A percentile compares a stretch with the other conserved stretches of the same genome.
phyloP scores from a whole-genome alignment of 495 filamentous ascomycete species.

The Hypomontagnella monticulosa region DNA sequence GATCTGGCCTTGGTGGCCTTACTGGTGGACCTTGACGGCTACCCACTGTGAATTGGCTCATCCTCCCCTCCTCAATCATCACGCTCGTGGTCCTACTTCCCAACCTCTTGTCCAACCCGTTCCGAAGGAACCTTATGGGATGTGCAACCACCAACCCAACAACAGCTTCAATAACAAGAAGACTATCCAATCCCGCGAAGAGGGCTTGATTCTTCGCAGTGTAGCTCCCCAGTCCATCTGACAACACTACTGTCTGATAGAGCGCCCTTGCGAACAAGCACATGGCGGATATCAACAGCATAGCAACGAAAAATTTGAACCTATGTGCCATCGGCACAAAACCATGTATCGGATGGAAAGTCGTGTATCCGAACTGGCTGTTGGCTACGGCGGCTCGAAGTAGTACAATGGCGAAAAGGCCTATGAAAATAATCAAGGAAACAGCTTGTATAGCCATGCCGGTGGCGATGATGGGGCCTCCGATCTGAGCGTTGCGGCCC shows the following conservation, averaged over 20 bases:
- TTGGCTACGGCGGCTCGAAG: constrained; percentile 30
- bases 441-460: constrained; percentile 27
- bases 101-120: constrained; percentile 31
- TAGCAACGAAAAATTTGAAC: constrained; percentile 39
- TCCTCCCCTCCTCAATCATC: constrained; percentile 6
- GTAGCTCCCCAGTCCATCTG: constrained; percentile 45
- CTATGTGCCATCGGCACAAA: constrained; percentile 34
- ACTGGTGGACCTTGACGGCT: constrained; percentile 1
- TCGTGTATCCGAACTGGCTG: constrained; percentile 34
- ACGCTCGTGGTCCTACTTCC: constrained; percentile 9
- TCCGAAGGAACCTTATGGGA: constrained; percentile 28
- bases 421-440: constrained; percentile 27
- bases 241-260: constrained; percentile 29
- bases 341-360: constrained; percentile 37
- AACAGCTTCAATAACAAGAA: constrained; percentile 35
- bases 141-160: constrained; percentile 34
- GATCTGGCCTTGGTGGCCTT: too few species aligned
- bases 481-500: constrained; percentile 18
- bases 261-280: constrained; percentile 30
- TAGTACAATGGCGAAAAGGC: constrained; percentile 27
- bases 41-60: constrained; percentile 1
- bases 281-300: constrained; percentile 30
- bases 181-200: constrained; percentile 32
- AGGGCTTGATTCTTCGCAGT: constrained; percentile 36
- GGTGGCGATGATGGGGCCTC: constrained; percentile 34